Conservation (phyloP, 2,329 filamentous ascomycete species). For the Neofusicoccum parvum region DNA sequence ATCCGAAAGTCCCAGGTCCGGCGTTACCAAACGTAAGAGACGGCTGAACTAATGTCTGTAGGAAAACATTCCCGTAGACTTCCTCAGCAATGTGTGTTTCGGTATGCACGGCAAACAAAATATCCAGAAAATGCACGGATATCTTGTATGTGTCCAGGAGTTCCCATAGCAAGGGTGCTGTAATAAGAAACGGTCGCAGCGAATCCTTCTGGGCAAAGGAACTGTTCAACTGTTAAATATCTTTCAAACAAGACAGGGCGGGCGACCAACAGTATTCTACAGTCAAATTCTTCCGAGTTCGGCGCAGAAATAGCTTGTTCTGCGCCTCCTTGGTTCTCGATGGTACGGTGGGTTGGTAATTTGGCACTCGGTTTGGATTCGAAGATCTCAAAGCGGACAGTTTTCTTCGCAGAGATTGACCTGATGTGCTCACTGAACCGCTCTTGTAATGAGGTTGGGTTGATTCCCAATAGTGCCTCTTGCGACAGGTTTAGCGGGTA, state of each 20-base stretch:
- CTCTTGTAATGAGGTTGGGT: background rate
- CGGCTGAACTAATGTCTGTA: background rate
- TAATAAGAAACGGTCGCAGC: conserved; percentile 3
- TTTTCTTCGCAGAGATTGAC: conserved; percentile 1
- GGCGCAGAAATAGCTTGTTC: background rate
- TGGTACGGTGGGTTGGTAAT: background rate
- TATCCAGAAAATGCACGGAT: background rate
- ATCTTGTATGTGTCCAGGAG: background rate
- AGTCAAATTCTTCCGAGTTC: background rate
- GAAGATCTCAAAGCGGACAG: background rate
- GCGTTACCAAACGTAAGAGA: background rate
- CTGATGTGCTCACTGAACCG: background rate
- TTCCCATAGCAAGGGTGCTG: conserved; percentile 3
- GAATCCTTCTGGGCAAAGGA: background rate
- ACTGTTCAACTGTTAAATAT: background rate
- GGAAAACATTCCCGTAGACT: conserved; percentile 8
- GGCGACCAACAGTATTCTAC: background rate
- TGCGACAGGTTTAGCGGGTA: background rate
- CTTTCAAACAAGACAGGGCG: background rate
- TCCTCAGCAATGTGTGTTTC: conserved; percentile 14
- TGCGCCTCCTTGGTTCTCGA: background rate
- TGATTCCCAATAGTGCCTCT: background rate
- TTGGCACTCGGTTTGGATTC: background rate
- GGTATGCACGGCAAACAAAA: conserved; percentile 9
- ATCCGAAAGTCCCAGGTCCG: background rate